phyloP scores from a whole-genome alignment of 2,329 filamentous ascomycete genomes.

The Spiromastix sp. region DNA sequence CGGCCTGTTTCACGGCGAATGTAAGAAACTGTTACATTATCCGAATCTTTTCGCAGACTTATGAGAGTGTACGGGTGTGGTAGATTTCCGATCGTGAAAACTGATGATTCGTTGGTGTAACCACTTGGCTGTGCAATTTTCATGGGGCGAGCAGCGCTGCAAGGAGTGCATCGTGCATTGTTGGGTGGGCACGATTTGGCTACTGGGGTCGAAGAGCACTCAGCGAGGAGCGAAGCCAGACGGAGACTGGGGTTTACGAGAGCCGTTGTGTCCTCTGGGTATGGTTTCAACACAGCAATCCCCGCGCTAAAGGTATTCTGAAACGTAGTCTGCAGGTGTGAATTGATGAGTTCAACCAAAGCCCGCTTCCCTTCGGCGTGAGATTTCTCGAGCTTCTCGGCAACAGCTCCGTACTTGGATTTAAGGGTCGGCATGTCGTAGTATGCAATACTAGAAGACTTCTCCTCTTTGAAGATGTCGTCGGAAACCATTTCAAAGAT shows the following conservation, averaged over 20 bases:
- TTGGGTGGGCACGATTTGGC: slow-evolving; percentile 79
- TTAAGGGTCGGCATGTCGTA: slow-evolving; percentile 58
- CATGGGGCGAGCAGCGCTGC: slow-evolving; percentile 54
- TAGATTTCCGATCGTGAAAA: slow-evolving; percentile 77
- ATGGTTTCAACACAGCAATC: slow-evolving; percentile 71
- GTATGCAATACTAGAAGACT: slow-evolving; percentile 61
- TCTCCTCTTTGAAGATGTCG: slow-evolving; percentile 56
- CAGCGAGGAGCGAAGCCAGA: slow-evolving; percentile 63
- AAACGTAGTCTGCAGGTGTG: slow-evolving; percentile 77
- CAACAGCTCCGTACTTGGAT: slow-evolving; percentile 57
- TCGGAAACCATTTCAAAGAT: slow-evolving; percentile 53
- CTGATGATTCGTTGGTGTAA: slow-evolving; percentile 60
- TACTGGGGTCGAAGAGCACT: slow-evolving; percentile 64
- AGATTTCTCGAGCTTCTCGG: slow-evolving; percentile 48
- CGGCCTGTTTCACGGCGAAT: slow-evolving; percentile 59
- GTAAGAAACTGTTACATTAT: slow-evolving; percentile 52
- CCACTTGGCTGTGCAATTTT: slow-evolving; percentile 55
- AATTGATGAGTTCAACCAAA: slow-evolving; percentile 67
- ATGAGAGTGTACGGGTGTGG: slow-evolving; percentile 84
- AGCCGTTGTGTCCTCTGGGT: slow-evolving; percentile 62
- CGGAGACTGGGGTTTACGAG: slow-evolving; percentile 60
- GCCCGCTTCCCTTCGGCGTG: slow-evolving; percentile 51
- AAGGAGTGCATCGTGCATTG: slow-evolving; percentile 60
- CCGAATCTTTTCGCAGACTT: slow-evolving; percentile 51
- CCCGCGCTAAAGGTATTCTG: slow-evolving; percentile 68